phyloP scores from a whole-genome alignment of 2,329 filamentous ascomycete genomes.

The Mycosphaerella sp. region DNA sequence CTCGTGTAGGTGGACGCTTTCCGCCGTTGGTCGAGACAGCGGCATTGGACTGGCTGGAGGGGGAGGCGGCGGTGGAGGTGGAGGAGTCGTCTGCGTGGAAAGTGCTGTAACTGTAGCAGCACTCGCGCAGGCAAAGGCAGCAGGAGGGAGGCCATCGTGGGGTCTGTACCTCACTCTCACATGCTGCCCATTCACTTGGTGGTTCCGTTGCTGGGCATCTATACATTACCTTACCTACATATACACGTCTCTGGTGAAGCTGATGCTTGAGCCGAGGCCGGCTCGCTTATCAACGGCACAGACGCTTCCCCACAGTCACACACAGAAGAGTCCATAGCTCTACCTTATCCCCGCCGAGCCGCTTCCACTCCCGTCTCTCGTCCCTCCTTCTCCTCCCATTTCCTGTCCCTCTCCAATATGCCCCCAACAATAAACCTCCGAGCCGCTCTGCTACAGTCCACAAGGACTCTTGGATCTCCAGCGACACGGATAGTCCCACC shows the following conservation, averaged over 20 bases:
- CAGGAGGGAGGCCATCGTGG: slow-evolving; percentile 15
- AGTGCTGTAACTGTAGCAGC: neutral
- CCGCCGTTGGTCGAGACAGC: slow-evolving; percentile 28
- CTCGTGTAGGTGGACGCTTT: slow-evolving; percentile 70
- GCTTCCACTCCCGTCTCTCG: too few species aligned
- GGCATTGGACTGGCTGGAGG: slow-evolving; percentile 12
- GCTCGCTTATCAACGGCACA: neutral
- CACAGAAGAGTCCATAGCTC: too few species aligned
- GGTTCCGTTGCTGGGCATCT: too few species aligned
- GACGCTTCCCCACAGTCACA: neutral
- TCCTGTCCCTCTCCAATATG: slow-evolving; percentile 14
- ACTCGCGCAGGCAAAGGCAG: slow-evolving; percentile 1
- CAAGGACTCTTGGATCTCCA: neutral
- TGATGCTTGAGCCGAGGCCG: slow-evolving; percentile 6
- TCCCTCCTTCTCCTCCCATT: slow-evolving; percentile 9
- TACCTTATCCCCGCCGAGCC: too few species aligned
- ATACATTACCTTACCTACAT: too few species aligned
- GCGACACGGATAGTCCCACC: slow-evolving; percentile 4
- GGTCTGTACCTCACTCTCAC: neutral
- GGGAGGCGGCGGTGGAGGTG: slow-evolving; percentile 15
- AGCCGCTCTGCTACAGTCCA: slow-evolving; percentile 24
- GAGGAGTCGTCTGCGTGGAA: slow-evolving; percentile 8
- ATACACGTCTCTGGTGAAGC: neutral
- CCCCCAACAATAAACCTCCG: slow-evolving; percentile 21
- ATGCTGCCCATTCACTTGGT: too few species aligned